Conservation (phyloP, 2,329 filamentous ascomycete species). For the Fusarium sp. region DNA sequence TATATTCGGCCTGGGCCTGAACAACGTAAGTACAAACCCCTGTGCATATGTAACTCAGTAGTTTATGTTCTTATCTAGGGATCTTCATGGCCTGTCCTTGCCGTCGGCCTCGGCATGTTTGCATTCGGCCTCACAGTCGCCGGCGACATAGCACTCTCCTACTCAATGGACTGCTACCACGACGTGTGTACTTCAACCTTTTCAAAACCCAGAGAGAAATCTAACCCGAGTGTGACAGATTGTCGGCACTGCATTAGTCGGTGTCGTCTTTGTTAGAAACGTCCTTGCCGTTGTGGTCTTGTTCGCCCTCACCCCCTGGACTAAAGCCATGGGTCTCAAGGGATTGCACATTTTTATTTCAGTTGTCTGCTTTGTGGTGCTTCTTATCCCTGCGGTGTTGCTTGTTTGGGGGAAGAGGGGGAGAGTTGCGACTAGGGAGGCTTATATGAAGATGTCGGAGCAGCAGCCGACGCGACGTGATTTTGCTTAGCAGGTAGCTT, state of each 20-base stretch:
- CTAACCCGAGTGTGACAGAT: neutral
- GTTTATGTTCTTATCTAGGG: neutral
- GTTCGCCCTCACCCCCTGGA: neutral
- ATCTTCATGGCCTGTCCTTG: neutral
- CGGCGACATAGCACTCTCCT: neutral
- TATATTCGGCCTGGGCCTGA: conserved; percentile 10
- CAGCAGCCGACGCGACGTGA: neutral
- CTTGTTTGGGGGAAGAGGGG: neutral
- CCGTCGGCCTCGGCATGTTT: neutral
- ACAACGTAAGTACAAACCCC: neutral
- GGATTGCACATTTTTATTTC: neutral
- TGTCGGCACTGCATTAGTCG: neutral
- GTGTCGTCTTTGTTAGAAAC: neutral
- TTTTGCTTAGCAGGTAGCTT: neutral
- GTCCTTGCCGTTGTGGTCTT: neutral
- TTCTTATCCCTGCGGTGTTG: neutral
- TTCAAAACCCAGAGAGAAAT: neutral
- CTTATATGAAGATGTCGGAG: neutral
- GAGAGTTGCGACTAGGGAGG: neutral
- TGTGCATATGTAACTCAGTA: neutral
- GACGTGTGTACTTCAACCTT: neutral
- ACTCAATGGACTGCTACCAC: conserved; percentile 8
- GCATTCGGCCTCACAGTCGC: neutral
- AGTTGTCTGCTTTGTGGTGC: neutral
- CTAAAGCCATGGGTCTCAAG: neutral